Base-by-base conservation (phyloP, 2,329 filamentous ascomycete species). In the Epicoccum nigrum region DNA sequence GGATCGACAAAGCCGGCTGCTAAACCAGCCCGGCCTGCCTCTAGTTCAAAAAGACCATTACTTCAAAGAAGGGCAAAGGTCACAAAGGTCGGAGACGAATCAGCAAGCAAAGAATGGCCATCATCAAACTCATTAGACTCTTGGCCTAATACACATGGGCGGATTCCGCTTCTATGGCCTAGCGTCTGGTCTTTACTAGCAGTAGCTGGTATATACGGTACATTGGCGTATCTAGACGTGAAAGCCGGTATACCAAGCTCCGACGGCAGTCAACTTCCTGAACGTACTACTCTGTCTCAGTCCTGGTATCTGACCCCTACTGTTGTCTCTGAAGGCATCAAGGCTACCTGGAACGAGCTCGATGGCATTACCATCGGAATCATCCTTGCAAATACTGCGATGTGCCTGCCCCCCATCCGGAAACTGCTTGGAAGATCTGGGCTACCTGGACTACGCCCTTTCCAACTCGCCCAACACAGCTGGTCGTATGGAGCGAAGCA, bases 341-440 rank as follows among this genome's bases (percentile, higher is more conserved):
- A 45, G 32, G 43, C 51, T 33, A 51, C 42, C 20, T 60, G 55
- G 55, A 31, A 46, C 1, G 55, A 60, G 17, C 42, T 56, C n/a
- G 58, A 60, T 31, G 47, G 35, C 4, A 40, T 58, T n/a, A 60
- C 57, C 2, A 54, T 60, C 13, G 49, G 57, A 12, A 48, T 58
- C 13, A 39, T 54, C 4, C 20, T 48, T 15, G 43, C 41, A 11
- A 48, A 31, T 25, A 16, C 56, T 27, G 51, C 35, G 3, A 41
- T 59, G 4, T 48, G 55, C 6, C 35, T 56, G 2, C 45, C 51
- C 1, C 49, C 48, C 3, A 46, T 53, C 31, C 56, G 51, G 56
- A 46, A 48, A n/a, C 41, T 45, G 9, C 34, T 59, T 25, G 23
- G 23, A 25, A 25, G n/a, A n/a, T n/a, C n/a, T n/a, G n/a, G n/a